Base-by-base conservation (phyloP, 768 basidiomycete species). In the Panaeolus papilionaceus region DNA sequence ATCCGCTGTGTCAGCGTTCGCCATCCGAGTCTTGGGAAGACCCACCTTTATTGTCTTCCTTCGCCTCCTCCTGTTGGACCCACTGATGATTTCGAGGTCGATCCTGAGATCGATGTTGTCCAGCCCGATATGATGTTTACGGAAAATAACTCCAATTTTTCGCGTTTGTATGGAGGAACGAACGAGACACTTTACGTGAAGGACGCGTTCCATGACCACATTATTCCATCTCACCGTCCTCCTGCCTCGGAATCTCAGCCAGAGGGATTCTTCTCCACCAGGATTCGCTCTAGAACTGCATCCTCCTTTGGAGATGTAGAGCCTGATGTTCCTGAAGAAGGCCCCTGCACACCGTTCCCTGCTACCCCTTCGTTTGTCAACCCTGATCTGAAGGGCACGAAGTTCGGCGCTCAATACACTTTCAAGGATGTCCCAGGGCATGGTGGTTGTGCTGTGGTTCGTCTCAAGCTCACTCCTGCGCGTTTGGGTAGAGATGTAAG, bases 121-220 rank as follows among this genome's bases (percentile, higher is more conserved):
- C 88, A 92, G 49, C 96, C 98, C 0, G 89, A 93, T 9, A 82
- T 99, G 40, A 78, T 99, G 18, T 99, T 99, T 78, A 96, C 96
- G 14, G 97, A 98, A 73, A 99, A 99, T 78, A 94, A 99, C 76
- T 98, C 97, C 69, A 99, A 99, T 83, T 97, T 92, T 77, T 85
- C 85, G 75, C 88, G 98, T 64, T 84, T 99, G 28, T 99, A 98
- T 76, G 92, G 91, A 23, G 96, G 93, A 7, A 82, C 89, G 71
- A 99, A 99, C 81, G 83, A 86, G 63, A 89, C 90, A 0, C 85
- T 87, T 2, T 96, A 90, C 74, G 93, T 93, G 74, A 99, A 99
- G 80, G 98, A 99, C 75, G 96, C 93, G 11, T 99, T 99, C 84
- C 97, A 99, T 73, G 96, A 99, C 78, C 94, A 99, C 77, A 94